Evolutionary conservation across 225 moss, liverwort and hornwort species (phyloP).

Genomic region (Asterella californica): DNA sequence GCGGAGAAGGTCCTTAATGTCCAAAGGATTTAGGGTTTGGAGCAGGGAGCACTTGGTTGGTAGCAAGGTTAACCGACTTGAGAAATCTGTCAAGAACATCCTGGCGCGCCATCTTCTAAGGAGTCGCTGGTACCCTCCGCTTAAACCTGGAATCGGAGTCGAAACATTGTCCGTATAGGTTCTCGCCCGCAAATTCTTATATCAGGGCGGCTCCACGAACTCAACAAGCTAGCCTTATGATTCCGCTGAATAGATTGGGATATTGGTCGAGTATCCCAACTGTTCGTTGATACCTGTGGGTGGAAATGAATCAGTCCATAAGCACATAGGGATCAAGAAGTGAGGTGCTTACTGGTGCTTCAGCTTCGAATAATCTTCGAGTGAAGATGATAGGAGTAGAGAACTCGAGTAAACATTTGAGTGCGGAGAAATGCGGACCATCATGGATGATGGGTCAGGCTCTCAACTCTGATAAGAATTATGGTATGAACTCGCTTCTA

Average conservation of each 20-base stretch:
- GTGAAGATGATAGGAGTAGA: not conserved
- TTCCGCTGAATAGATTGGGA: not conserved
- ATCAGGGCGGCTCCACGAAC: not conserved
- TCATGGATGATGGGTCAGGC: not conserved
- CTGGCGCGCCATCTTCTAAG: conserved; percentile 55
- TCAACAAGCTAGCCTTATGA: conserved; percentile 12
- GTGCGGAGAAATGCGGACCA: not conserved
- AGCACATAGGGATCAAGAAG: not conserved
- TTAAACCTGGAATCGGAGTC: not conserved
- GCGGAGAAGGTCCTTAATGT: conserved; percentile 49
- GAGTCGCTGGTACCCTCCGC: conserved; percentile 46
- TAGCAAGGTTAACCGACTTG: conserved; percentile 56
- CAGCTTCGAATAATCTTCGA: not conserved
- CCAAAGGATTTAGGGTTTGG: conserved; percentile 55
- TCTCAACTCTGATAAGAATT: not conserved
- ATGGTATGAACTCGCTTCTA: not conserved
- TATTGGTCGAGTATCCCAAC: not conserved
- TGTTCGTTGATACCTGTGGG: not conserved
- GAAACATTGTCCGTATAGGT: not conserved
- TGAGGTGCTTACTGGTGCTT: not conserved
- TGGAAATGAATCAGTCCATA: not conserved
- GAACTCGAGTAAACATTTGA: not conserved
- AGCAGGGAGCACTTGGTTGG: conserved; percentile 32
- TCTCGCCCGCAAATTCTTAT: not conserved
- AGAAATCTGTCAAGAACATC: conserved; percentile 48